Conservation (phyloP, 2,329 filamentous ascomycete genomes). For the Claviceps quebecensis region DNA sequence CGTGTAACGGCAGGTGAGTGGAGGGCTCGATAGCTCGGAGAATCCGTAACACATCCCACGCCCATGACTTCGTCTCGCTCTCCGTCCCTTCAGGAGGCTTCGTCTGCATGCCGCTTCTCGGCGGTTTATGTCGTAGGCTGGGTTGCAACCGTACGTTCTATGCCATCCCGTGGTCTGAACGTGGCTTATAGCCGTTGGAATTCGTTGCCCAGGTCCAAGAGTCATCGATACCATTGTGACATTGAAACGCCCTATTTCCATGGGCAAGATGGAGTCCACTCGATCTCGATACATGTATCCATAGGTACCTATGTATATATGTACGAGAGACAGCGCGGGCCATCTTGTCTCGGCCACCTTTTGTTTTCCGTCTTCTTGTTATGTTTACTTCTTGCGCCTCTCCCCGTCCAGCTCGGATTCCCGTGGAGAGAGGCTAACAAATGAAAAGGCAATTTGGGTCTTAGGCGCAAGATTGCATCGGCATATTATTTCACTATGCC, state of each 20-base stretch:
- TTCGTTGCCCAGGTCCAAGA: background rate
- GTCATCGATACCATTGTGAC: background rate
- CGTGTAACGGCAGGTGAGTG: background rate
- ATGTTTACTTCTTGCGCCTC: background rate
- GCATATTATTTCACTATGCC: conserved; percentile 2
- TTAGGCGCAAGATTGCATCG: background rate
- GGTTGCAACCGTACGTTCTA: background rate
- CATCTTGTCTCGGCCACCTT: background rate
- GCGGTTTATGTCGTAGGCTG: background rate
- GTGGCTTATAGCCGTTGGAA: background rate
- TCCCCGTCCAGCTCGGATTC: background rate
- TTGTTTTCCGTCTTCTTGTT: background rate
- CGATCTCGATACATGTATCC: too few relatives aligned
- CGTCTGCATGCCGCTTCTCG: background rate
- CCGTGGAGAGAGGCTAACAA: background rate
- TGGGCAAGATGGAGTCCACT: too few relatives aligned
- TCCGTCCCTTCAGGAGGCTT: background rate
- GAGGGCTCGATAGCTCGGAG: background rate
- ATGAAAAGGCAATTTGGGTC: background rate
- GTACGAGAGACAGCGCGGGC: background rate
- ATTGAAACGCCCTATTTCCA: background rate
- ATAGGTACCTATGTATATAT: background rate
- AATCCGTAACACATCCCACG: background rate
- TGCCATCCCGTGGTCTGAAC: background rate
- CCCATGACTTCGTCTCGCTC: background rate